A percentile compares a stretch with the other conserved stretches of the same genome.
Evolutionary conservation across 202 grass and related monocot species (phyloP).

Genomic region (Tripidium arundinaceum): DNA sequence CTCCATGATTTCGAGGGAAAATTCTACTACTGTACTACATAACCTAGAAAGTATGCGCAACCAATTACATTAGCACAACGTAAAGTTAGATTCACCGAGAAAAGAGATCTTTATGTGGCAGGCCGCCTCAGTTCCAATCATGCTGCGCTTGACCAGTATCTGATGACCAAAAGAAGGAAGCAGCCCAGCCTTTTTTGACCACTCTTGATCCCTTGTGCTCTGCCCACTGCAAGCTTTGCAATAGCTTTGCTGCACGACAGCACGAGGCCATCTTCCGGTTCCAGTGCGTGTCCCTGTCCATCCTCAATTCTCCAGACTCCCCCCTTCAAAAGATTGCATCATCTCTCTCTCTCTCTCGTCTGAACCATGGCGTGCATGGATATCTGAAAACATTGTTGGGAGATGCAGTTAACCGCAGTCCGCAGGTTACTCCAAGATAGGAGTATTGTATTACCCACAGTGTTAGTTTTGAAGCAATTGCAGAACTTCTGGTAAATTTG

Average conservation of each 20-base stretch:
- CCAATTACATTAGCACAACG: not conserved
- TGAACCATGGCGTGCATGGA: too few species aligned
- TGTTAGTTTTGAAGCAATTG: too few species aligned
- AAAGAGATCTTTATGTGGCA: conserved; percentile 23
- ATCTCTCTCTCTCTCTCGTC: not conserved
- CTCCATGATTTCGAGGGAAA: not conserved
- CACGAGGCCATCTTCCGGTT: not conserved
- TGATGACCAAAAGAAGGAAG: conserved; percentile 21
- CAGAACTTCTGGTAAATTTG: not conserved
- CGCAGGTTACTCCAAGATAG: too few species aligned
- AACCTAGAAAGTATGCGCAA: too few species aligned
- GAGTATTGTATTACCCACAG: too few species aligned
- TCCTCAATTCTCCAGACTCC: too few species aligned
- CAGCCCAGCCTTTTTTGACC: conserved; percentile 39
- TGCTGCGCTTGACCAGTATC: conserved; percentile 40
- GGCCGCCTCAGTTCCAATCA: conserved; percentile 30
- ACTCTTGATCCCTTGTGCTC: conserved; percentile 5
- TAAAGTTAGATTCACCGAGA: not conserved
- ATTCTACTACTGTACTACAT: not conserved
- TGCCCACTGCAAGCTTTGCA: not conserved
- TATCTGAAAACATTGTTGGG: too few species aligned
- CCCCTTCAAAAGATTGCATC: too few species aligned
- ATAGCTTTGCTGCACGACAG: not conserved
- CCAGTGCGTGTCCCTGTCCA: not conserved
- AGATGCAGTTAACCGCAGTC: too few species aligned